A percentile compares a stretch with the other conserved stretches of the same genome.
phyloP scores from a whole-genome alignment of 1,284 basidiomycete genomes.

The Leccinum subspadiceum region DNA sequence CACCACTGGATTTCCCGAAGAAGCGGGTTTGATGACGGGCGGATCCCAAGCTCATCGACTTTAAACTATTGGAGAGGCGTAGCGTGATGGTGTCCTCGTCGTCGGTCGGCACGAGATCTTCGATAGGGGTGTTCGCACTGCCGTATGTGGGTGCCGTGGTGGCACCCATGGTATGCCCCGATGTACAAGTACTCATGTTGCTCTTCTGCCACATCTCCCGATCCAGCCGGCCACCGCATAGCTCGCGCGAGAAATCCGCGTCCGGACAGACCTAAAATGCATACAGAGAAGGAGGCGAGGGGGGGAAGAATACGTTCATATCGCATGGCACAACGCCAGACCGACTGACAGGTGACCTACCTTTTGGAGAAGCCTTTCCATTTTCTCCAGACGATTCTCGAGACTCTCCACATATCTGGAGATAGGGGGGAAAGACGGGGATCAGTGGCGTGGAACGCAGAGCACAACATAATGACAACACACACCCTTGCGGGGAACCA shows the following conservation, averaged over 20 bases:
- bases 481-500: constrained; percentile 79
- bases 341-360: constrained; percentile 32
- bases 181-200: constrained; percentile 15
- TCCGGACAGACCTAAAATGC: constrained; percentile 47
- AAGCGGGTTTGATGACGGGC: constrained; percentile 46
- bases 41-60: constrained; percentile 22
- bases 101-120: constrained; percentile 34
- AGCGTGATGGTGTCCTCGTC: constrained; percentile 33
- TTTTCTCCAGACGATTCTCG: constrained; percentile 67
- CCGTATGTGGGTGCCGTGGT: constrained; percentile 5
- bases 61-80: constrained; percentile 24
- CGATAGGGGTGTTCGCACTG: constrained; percentile 7
- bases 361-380: constrained; percentile 65
- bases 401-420: constrained; percentile 69
- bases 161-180: constrained; percentile 13
- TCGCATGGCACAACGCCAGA: not conserved
- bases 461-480: not conserved
- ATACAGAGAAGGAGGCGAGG: not conserved
- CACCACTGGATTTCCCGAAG: constrained; percentile 71
- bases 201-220: constrained; percentile 40
- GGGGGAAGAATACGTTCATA: not conserved
- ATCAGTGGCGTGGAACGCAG: not conserved
- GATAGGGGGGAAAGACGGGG: not conserved
- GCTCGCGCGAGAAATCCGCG: constrained; percentile 47
- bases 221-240: constrained; percentile 35